These are phyloP conservation scores for Sicyos edulis DNA, from an alignment of 306 rosid genomes.

Conservation along the genomic window DNA sequence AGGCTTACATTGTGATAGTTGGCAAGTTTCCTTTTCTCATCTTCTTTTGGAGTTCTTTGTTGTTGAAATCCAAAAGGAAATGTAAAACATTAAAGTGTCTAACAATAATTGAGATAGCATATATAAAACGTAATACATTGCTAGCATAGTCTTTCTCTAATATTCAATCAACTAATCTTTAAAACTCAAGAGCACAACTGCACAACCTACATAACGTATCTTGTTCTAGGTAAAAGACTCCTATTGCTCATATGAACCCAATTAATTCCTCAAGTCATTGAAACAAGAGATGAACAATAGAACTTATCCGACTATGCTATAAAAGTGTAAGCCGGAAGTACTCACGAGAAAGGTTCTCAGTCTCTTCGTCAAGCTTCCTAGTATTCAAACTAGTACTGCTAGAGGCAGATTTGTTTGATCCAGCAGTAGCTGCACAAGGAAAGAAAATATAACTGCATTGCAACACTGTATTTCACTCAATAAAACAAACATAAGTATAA, in stretches of 20 bases:
- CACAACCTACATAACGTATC: background rate
- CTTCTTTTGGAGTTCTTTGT: too few species aligned
- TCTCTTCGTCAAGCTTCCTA: conserved; percentile 82
- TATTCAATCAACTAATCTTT: background rate
- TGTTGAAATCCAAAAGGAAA: background rate
- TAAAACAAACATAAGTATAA: background rate
- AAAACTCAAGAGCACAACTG: background rate
- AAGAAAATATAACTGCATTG: background rate
- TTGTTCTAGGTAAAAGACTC: background rate
- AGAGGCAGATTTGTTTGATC: conserved; percentile 76
- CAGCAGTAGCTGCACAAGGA: conserved; percentile 53
- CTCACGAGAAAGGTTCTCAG: conserved; percentile 81
- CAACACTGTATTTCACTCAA: background rate
- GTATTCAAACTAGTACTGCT: conserved; percentile 79
- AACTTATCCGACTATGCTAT: background rate
- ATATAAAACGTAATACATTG: background rate
- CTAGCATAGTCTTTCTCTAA: background rate
- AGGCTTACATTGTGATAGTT: too few species aligned
- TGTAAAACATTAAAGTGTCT: background rate
- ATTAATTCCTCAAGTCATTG: background rate
- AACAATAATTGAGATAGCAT: background rate
- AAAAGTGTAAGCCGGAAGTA: background rate
- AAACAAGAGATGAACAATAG: background rate
- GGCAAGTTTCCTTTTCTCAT: too few species aligned
- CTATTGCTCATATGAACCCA: background rate